Conservation (phyloP, 371 early-diverging fungal species). For the Saksenaea oblongispora region DNA sequence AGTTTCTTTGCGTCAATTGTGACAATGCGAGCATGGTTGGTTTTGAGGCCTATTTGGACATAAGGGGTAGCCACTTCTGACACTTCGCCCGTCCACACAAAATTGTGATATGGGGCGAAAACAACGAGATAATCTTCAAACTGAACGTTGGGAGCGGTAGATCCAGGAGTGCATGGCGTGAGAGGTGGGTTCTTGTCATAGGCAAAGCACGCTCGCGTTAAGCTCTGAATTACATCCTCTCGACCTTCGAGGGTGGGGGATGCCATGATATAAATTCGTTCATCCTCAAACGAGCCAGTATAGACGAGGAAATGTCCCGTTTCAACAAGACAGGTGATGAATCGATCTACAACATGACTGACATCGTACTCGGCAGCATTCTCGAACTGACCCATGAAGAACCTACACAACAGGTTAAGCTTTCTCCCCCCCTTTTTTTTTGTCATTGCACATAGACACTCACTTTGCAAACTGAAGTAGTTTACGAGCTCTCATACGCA, state of each 20-base stretch:
- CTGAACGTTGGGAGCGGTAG: conserved; percentile 5
- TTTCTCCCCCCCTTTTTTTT: too few relatives aligned
- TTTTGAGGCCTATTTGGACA: conserved; percentile 60
- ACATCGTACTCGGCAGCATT: conserved; percentile 76
- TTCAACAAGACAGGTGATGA: conserved; percentile 62
- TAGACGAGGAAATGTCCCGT: conserved; percentile 72
- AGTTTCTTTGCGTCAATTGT: conserved; percentile 55
- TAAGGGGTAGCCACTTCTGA: conserved; percentile 42
- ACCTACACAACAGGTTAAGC: conserved; percentile 22
- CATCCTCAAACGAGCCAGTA: conserved; percentile 65
- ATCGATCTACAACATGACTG: conserved; percentile 43
- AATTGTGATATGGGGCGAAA: conserved; percentile 58
- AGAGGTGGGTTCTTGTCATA: conserved; percentile 26
- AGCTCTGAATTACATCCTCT: conserved; percentile 33
- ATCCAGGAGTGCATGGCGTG: conserved; percentile 24
- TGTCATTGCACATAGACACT: background rate
- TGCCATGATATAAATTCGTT: conserved; percentile 65
- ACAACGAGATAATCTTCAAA: conserved; percentile 55
- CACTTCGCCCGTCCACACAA: conserved; percentile 64
- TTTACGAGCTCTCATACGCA: conserved; percentile 68
- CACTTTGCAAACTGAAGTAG: conserved; percentile 65
- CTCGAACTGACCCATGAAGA: conserved; percentile 68
- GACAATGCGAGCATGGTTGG: conserved; percentile 69
- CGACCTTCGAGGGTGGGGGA: conserved; percentile 45
- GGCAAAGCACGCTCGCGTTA: conserved; percentile 40